Conservation (phyloP, 1,284 basidiomycete species). For the Ganoderma meredithae region DNA sequence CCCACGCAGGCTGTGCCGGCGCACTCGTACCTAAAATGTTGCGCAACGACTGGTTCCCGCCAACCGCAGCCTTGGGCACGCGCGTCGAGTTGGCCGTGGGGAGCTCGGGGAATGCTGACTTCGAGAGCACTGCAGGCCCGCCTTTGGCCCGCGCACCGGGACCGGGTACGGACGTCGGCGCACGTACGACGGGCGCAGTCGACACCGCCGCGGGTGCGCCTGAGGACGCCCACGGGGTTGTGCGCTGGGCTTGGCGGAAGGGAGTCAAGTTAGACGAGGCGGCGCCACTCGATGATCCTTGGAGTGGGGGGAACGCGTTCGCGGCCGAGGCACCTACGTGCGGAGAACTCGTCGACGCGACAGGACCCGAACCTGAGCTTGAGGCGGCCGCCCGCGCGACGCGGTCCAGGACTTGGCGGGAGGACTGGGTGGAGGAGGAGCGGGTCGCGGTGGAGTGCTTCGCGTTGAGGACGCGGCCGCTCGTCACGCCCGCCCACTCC, state of each 20-base stretch:
- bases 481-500: constrained; percentile 81
- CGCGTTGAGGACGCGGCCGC: constrained; percentile 83
- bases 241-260: constrained; percentile 54
- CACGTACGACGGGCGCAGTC: constrained; percentile 31
- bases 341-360: constrained; percentile 37
- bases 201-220: constrained; percentile 28
- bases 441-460: constrained; percentile 77
- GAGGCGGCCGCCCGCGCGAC: constrained; percentile 86
- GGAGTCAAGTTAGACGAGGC: too few species aligned
- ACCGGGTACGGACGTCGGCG: constrained; percentile 40
- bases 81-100: constrained; percentile 53
- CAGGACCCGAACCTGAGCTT: constrained; percentile 33
- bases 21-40: constrained; percentile 69
- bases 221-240: constrained; percentile 63
- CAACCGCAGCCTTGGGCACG: constrained; percentile 57
- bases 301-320: constrained; percentile 57
- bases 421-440: constrained; percentile 61
- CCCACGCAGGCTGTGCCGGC: constrained; percentile 63
- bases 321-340: constrained; percentile 34
- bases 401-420: constrained; percentile 82
- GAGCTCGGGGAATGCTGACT: constrained; percentile 75
- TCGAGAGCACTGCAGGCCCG: constrained; percentile 55
- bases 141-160: constrained; percentile 42
- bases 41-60: constrained; percentile 73
- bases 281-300: too few species aligned